These are phyloP conservation scores for Secale cereale DNA, from an alignment of 176 grass and related monocot genomes.

Conservation along the genomic window DNA sequence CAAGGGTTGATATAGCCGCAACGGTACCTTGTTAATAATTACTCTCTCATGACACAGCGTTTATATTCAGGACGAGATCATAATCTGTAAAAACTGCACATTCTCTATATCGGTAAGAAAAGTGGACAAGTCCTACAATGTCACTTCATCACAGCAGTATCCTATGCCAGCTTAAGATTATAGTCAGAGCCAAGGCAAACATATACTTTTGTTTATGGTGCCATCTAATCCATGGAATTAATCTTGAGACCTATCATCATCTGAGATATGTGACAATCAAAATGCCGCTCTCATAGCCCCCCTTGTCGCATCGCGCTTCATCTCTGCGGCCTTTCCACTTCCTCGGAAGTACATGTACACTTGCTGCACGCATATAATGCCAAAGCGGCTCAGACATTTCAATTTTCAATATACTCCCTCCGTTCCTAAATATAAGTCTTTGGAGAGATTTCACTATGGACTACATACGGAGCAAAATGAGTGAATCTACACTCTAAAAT, in stretches of 20 bases:
- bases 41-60: background rate
- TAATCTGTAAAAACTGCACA: conserved; percentile 30
- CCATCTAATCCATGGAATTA: conserved; percentile 21
- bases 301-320: conserved; percentile 71
- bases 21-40: background rate
- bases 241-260: conserved; percentile 12
- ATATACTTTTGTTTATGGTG: conserved; percentile 12
- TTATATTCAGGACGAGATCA: background rate
- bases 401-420: background rate
- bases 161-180: conserved; percentile 18
- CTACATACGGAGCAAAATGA: too few relatives aligned
- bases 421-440: too few relatives aligned
- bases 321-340: conserved; percentile 82
- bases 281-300: conserved; percentile 78
- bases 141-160: conserved; percentile 18
- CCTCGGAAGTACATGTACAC: conserved; percentile 98
- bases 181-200: conserved; percentile 25
- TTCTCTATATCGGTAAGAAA: conserved; percentile 20
- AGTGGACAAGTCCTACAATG: conserved; percentile 13
- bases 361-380: conserved; percentile 55
- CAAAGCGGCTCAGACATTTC: conserved; percentile 22
- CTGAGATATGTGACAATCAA: conserved; percentile 34
- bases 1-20: background rate
- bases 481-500: too few relatives aligned
- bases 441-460: too few relatives aligned